phyloP scores from a whole-genome alignment of 2,329 filamentous ascomycete genomes.

The Colletotrichum kahawae region DNA sequence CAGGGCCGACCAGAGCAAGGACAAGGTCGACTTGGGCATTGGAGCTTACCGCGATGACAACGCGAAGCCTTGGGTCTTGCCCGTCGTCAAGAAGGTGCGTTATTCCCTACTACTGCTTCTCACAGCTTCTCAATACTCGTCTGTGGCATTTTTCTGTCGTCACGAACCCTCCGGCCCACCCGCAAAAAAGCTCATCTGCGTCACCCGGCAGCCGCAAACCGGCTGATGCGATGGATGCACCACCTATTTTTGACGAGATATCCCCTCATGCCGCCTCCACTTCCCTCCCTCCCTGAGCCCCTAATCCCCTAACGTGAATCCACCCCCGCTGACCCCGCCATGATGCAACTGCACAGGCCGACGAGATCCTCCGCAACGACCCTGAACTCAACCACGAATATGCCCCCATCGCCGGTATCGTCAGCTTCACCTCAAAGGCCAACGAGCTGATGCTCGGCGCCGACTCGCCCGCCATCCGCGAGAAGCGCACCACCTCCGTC shows the following conservation, averaged over 20 bases:
- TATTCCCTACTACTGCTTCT: not conserved
- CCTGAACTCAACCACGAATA: slow-evolving; percentile 97
- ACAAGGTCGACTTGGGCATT: slow-evolving; percentile 92
- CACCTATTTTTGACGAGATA: not conserved
- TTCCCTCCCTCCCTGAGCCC: not conserved
- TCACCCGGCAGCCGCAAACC: slow-evolving; percentile 3
- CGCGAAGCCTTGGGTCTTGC: slow-evolving; percentile 96
- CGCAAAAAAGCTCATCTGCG: slow-evolving; percentile 1
- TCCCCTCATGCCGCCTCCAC: not conserved
- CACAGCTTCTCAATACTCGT: not conserved
- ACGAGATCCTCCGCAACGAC: slow-evolving; percentile 86
- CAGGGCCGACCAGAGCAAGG: slow-evolving; percentile 74
- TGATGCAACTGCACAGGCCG: slow-evolving; percentile 67
- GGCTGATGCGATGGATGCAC: not conserved
- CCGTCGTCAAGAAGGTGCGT: slow-evolving; percentile 92
- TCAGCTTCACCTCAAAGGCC: slow-evolving; percentile 85
- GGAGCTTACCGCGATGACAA: slow-evolving; percentile 95
- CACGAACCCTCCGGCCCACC: not conserved
- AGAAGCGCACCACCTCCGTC: slow-evolving; percentile 81
- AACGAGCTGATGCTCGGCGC: slow-evolving; percentile 87
- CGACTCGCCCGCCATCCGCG: slow-evolving; percentile 79
- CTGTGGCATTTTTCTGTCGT: not conserved
- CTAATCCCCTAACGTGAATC: not conserved
- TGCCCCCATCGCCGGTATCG: slow-evolving; percentile 89
- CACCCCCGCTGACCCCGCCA: slow-evolving; percentile 21